Evolutionary conservation across 75 land plant genomes (phyloP).

Genomic region (Pinus tabuliformis): DNA sequence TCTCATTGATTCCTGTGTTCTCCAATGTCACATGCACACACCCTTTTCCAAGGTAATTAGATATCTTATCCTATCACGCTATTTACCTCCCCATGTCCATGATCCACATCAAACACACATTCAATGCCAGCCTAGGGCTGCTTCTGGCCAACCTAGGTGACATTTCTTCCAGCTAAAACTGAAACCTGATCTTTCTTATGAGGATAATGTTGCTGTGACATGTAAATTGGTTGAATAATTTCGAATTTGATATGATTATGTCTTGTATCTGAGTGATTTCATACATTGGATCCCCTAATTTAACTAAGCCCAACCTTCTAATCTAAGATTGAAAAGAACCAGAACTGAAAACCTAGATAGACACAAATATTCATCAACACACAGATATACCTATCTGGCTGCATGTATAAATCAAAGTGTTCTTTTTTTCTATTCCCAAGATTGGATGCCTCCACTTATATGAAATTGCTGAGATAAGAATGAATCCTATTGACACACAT

Average conservation of each 20-base stretch:
- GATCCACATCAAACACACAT: no score
- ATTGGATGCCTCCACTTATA: not conserved
- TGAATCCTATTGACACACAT: not conserved
- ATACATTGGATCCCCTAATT: not conserved
- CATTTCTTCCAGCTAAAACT: not conserved
- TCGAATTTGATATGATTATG: not conserved
- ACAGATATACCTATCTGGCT: not conserved
- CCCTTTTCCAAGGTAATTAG: not conserved
- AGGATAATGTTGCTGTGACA: not conserved
- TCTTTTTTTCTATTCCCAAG: not conserved
- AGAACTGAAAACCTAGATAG: not conserved
- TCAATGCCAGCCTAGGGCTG: no score
- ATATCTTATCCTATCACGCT: not conserved
- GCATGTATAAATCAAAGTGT: not conserved
- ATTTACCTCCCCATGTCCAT: no score
- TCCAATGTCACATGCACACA: not conserved
- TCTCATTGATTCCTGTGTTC: no score
- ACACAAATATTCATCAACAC: not conserved
- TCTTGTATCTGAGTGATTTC: not conserved
- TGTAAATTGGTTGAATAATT: not conserved
- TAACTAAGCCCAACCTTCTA: not conserved
- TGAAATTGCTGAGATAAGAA: not conserved
- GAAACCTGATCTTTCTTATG: not conserved
- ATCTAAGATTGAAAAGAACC: not conserved
- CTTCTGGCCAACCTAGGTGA: not conserved